Base-by-base conservation (phyloP, 2,329 filamentous ascomycete species). In the Blastomyces silverae region DNA sequence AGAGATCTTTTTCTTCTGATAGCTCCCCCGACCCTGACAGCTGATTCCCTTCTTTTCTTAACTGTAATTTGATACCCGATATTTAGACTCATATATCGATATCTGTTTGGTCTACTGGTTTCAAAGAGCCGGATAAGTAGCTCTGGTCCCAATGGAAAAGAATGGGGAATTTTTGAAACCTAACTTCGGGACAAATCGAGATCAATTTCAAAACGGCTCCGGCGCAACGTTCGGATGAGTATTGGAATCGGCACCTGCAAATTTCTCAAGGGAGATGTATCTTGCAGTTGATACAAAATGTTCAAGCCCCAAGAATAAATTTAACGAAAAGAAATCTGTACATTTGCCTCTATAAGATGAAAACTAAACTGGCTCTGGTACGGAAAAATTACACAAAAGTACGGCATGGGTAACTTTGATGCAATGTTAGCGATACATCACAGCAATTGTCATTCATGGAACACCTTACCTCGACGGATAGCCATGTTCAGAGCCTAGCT, bases 401-500 rank as follows among this genome's bases (percentile, higher is more conserved):
- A 66, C 79, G 79, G 71, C 79, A 80, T 46, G 79, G 75, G 67
- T 81, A 81, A 66, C 79, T 80, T 39, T 61, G 17, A 57, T 57
- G 64, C 31, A 66, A 37, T 69, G 34, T 58, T 59, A 69, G 67
- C 39, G 31, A 34, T 22, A 22, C 20, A 42, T 84, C 86, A 72
- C 64, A 66, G 42, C 11, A 64, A 42, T 63, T 63, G 68, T 78
- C 71, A 65, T 61, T 50, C 31, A 59, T 65, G 60, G 64, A 66
- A 48, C 62, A 44, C 31, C 66, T 66, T 79, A 91, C 89, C 81
- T 77, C 61, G 84, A 82, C 44, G 84, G 80, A 78, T 96, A 97
- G 66, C 88, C 84, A 73, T 89, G 84, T 25, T 67, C 76, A 42
- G 68, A 42, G 68, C 79, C 78, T 72, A 95, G 87, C 78, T 88